phyloP scores from a whole-genome alignment of 257 asterid species.

The Solanum boliviense region DNA sequence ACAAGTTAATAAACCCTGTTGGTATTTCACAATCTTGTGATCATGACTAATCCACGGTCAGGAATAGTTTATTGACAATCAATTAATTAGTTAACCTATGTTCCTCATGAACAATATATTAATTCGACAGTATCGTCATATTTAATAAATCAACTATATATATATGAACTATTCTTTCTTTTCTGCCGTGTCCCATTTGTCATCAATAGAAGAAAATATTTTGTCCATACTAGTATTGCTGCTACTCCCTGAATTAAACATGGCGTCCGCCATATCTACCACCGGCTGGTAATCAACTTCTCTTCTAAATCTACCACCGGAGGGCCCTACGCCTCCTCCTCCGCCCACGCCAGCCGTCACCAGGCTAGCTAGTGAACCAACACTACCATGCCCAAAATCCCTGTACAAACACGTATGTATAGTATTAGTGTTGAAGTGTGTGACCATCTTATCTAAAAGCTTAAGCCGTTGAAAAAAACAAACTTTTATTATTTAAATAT shows the following conservation, averaged over 20 bases:
- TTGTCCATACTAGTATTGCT: slow-evolving; percentile 68
- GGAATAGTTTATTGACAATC: background rate
- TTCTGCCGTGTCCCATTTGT: slow-evolving; percentile 52
- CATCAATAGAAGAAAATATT: slow-evolving; percentile 57
- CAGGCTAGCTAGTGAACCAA: background rate
- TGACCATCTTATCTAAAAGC: too few species aligned
- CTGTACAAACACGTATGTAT: background rate
- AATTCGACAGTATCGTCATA: background rate
- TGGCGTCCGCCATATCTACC: slow-evolving; percentile 72
- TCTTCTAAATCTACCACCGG: slow-evolving; percentile 7
- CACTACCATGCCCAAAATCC: background rate
- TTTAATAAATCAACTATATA: background rate
- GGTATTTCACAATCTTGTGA: background rate
- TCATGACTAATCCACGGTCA: background rate
- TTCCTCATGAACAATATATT: background rate
- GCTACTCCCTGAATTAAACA: slow-evolving; percentile 79
- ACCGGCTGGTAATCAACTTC: slow-evolving; percentile 36
- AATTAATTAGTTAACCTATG: background rate
- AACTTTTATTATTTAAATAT: too few species aligned
- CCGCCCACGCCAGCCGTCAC: background rate
- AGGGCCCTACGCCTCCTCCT: slow-evolving; percentile 10
- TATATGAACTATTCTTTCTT: slow-evolving; percentile 24
- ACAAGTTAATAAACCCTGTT: background rate
- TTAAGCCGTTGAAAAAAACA: too few species aligned
- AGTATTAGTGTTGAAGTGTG: too few species aligned